phyloP scores from a whole-genome alignment of 1,284 basidiomycete genomes.

The Marasmius sp. region DNA sequence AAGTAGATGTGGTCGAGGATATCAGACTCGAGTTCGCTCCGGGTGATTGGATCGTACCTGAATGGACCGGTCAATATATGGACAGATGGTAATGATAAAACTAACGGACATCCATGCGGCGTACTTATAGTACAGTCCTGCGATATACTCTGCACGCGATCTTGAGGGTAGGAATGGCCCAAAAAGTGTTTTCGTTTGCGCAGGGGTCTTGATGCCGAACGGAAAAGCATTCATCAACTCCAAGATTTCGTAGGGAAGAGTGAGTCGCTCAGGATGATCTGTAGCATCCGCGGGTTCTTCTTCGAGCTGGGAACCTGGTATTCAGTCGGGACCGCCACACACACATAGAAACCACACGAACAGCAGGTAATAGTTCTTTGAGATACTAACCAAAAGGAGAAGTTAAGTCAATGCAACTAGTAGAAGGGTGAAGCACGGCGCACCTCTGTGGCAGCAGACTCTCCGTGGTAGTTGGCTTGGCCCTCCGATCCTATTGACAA shows the following conservation, averaged over 20 bases:
- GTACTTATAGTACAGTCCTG: constrained; percentile 42
- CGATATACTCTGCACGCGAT: constrained; percentile 36
- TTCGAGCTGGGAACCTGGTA: constrained; percentile 13
- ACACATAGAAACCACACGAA: constrained; percentile 10
- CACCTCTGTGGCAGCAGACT: constrained; percentile 48
- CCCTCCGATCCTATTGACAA: constrained; percentile 45
- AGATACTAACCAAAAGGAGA: constrained; percentile 34
- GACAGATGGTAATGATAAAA: neutral
- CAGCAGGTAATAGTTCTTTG: constrained; percentile 41
- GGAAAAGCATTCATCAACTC: constrained; percentile 49
- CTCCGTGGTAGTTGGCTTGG: constrained; percentile 47
- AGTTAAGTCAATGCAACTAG: neutral
- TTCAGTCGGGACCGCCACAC: neutral
- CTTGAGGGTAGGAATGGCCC: constrained; percentile 38
- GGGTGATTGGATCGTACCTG: constrained; percentile 44
- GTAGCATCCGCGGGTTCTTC: constrained; percentile 21
- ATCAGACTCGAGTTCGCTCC: constrained; percentile 35
- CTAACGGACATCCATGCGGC: constrained; percentile 49
- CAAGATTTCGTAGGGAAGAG: constrained; percentile 42
- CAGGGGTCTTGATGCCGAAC: constrained; percentile 40
- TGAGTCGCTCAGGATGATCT: constrained; percentile 25
- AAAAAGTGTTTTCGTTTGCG: constrained; percentile 38
- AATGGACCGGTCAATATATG: constrained; percentile 4
- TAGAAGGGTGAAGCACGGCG: constrained; percentile 8
- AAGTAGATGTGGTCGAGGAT: constrained; percentile 44